Conservation (phyloP, 164 flowering plant genomes). For the Berberis vulgaris region DNA sequence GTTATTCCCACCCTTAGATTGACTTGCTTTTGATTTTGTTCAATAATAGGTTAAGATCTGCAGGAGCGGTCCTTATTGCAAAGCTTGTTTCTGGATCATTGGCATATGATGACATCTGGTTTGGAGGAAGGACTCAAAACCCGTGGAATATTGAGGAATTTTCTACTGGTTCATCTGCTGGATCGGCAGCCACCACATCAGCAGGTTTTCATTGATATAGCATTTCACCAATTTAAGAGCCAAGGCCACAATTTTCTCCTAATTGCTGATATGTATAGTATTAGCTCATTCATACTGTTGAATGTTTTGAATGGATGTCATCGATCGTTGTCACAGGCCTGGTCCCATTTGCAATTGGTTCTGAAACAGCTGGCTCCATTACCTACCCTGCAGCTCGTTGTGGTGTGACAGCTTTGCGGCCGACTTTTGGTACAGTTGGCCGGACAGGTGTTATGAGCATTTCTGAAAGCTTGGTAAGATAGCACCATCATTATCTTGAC, state of each 20-base stretch:
- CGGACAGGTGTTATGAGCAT: constrained; percentile 90
- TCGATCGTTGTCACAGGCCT: constrained; percentile 33
- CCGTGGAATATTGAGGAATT: constrained; percentile 96
- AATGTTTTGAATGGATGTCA: too few species aligned
- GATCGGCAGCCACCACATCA: constrained; percentile 85
- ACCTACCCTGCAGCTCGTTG: constrained; percentile 86
- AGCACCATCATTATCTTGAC: background rate
- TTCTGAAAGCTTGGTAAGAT: constrained; percentile 80
- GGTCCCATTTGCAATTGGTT: constrained; percentile 96
- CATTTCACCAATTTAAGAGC: too few species aligned
- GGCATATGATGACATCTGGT: constrained; percentile 95
- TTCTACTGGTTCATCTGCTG: constrained; percentile 93
- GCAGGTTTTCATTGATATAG: constrained; percentile 44
- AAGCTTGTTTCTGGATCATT: constrained; percentile 88
- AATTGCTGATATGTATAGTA: too few species aligned
- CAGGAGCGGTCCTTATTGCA: constrained; percentile 85
- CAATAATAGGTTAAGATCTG: constrained; percentile 56
- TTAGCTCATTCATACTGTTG: too few species aligned
- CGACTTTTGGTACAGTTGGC: constrained; percentile 84
- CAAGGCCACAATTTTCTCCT: too few species aligned
- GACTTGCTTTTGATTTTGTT: background rate
- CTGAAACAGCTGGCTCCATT: constrained; percentile 90
- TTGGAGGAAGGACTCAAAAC: constrained; percentile 92
- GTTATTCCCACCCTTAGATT: background rate
- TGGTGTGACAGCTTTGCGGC: constrained; percentile 87